Evolutionary conservation across 805 yeast species (phyloP).

Genomic region (Candida nonsorbophila): DNA sequence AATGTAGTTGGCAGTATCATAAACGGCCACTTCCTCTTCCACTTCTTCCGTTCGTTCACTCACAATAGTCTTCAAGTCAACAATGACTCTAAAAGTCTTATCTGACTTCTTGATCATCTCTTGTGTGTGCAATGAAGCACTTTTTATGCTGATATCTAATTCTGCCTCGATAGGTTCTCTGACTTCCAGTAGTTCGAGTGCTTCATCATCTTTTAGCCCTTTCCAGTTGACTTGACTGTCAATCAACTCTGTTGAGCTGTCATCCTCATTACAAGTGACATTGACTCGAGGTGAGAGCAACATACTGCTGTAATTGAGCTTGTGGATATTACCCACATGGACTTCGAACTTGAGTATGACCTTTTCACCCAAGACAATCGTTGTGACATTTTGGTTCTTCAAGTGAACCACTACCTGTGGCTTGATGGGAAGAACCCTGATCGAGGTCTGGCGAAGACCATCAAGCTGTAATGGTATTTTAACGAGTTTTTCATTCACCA

Average conservation of each 20-base stretch:
- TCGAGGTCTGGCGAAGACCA: constrained; percentile 5
- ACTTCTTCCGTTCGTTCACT: constrained; percentile 11
- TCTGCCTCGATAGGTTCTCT: constrained; percentile 1
- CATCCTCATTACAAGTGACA: constrained; percentile 6
- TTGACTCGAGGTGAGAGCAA: constrained; percentile 16
- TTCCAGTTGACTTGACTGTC: constrained; percentile 26
- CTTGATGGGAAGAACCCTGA: constrained; percentile 16
- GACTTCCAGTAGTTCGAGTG: constrained; percentile 17
- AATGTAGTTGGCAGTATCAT: constrained; percentile 15
- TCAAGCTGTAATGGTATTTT: constrained; percentile 4
- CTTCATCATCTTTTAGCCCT: constrained; percentile 34
- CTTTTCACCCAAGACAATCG: constrained; percentile 27
- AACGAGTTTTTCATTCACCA: constrained; percentile 1
- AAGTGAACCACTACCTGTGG: constrained; percentile 18
- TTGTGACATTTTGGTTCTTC: constrained; percentile 4
- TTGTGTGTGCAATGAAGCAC: constrained; percentile 11
- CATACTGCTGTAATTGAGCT: constrained; percentile 13
- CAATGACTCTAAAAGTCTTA: constrained; percentile 4
- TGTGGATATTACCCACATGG: constrained; percentile 11
- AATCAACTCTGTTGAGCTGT: constrained; percentile 1
- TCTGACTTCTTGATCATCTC: constrained; percentile 8
- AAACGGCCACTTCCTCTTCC: constrained; percentile 12
- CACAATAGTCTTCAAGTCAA: constrained; percentile 21
- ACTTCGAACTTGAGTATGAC: constrained; percentile 15
- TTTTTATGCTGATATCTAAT: constrained; percentile 18